These are phyloP conservation scores for Thielaviopsis populi DNA, from an alignment of 2,329 filamentous ascomycete genomes.

Conservation along the genomic window DNA sequence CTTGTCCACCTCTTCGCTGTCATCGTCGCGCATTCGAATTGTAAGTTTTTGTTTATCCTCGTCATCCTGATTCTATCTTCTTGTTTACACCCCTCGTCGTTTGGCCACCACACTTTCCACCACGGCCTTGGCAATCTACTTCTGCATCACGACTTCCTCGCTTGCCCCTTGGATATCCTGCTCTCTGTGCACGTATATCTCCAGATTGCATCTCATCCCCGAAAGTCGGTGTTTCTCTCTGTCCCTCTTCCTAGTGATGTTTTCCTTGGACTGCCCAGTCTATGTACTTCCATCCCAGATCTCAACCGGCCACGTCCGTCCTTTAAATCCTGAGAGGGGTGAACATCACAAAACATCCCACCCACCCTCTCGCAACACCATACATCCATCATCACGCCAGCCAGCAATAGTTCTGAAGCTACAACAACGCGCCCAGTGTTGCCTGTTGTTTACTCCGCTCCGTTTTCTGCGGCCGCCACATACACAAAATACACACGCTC, in stretches of 20 bases:
- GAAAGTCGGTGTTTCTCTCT: constrained; percentile 10
- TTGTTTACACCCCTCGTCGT: not conserved
- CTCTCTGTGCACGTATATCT: not conserved
- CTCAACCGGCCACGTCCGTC: not conserved
- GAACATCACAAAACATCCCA: not conserved
- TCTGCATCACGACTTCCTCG: not conserved
- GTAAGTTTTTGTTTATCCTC: constrained; percentile 4
- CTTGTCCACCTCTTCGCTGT: constrained; percentile 12
- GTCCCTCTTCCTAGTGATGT: not conserved
- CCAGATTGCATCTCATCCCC: not conserved
- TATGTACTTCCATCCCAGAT: not conserved
- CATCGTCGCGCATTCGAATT: constrained; percentile 13
- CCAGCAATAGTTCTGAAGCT: not conserved
- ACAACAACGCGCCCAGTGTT: constrained; percentile 13
- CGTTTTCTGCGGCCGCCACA: not conserved
- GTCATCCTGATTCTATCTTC: not conserved
- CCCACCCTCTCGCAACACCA: not conserved
- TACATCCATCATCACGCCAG: not conserved
- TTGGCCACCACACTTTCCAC: not conserved
- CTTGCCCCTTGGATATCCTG: not conserved
- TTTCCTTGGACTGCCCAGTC: not conserved
- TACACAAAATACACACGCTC: not conserved
- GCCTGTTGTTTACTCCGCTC: not conserved
- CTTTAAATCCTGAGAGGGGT: not conserved
- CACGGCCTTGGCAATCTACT: not conserved